These are phyloP conservation scores for Gossypium mustelinum DNA, from an alignment of 345 rosid species.

Conservation along the genomic window DNA sequence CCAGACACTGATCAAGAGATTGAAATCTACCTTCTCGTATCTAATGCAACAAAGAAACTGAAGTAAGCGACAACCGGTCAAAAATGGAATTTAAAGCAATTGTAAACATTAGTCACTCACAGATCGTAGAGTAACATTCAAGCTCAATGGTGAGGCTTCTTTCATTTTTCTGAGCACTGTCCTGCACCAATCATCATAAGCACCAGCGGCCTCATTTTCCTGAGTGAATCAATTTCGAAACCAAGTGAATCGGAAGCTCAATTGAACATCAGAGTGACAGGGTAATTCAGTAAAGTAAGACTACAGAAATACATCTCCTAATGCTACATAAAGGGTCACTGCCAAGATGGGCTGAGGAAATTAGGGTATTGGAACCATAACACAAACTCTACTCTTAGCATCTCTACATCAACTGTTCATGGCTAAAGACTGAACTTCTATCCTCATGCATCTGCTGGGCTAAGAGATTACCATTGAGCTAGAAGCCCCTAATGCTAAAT, in stretches of 20 bases:
- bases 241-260: slow-evolving; percentile 3
- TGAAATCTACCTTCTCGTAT: slow-evolving; percentile 89
- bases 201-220: slow-evolving; percentile 56
- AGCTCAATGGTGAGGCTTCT: slow-evolving; percentile 91
- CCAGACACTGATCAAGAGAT: slow-evolving; percentile 79
- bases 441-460: not conserved
- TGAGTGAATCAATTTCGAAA: slow-evolving; percentile 21
- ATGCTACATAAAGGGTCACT: not conserved
- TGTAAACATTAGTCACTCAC: slow-evolving; percentile 37
- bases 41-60: slow-evolving; percentile 34
- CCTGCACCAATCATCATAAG: slow-evolving; percentile 60
- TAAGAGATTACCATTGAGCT: not conserved
- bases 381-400: not conserved
- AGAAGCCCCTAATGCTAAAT: not conserved
- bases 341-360: not conserved
- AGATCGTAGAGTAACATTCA: slow-evolving; percentile 73
- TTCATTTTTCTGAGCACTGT: slow-evolving; percentile 50
- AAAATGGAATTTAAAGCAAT: slow-evolving; percentile 10
- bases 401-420: not conserved
- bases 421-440: not conserved
- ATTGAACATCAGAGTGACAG: not conserved
- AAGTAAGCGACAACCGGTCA: not conserved
- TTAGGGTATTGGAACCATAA: not conserved
- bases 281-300: not conserved
- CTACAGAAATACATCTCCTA: not conserved